Evolutionary conservation across 2,329 filamentous ascomycete genomes (phyloP), one percentile per base, ranked within the genome.

Genomic region (Sphaerulina musiva): DNA sequence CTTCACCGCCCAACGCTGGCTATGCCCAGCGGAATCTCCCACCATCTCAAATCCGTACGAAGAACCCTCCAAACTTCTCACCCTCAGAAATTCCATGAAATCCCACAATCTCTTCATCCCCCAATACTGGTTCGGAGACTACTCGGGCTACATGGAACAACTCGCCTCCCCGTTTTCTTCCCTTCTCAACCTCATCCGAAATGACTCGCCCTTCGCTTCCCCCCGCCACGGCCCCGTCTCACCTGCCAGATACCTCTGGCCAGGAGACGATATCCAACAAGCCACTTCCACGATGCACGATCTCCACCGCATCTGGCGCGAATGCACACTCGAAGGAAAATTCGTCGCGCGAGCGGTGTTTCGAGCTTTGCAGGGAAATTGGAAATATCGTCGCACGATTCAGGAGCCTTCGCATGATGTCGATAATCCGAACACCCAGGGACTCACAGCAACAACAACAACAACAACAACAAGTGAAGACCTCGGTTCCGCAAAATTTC

Each of bases 81-180:
- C 69, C 2, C 73, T 87, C 32, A 77, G 84, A 10, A 64, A 65
- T 46, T 63, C 65, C 1, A 69, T 75, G 54, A 60, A 62, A 29
- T 50, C 53, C 64, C 20, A 77, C 79, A 61, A 63, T 1, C 61
- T 76, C 70, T 8, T 78, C 74, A 61, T 85, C 68, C 57, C 77
- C 1, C 89, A 93, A 62, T 93, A 90, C 62, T 89, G 87, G 38
- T 91, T 92, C 84, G 84, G 84, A 8, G 89, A 95, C 69, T 92
- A 91, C 67, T 70, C 82, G 6, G 91, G 83, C 57, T 71, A 92
- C 10, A 84, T 92, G 77, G 83, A 89, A 60, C 80, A 86, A 10
- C 82, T 91, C 55, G 76, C 83, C 10, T 68, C 76, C 34, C 20
- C 20, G 2, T 29, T 7, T 3, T 38, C 34, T 11, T 38, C 12